Percentiles rank a stretch among this genome's conserved stretches.
Evolutionary conservation across 495 filamentous ascomycete genomes (phyloP).

Genomic region (Talaromyces borbonicus): DNA sequence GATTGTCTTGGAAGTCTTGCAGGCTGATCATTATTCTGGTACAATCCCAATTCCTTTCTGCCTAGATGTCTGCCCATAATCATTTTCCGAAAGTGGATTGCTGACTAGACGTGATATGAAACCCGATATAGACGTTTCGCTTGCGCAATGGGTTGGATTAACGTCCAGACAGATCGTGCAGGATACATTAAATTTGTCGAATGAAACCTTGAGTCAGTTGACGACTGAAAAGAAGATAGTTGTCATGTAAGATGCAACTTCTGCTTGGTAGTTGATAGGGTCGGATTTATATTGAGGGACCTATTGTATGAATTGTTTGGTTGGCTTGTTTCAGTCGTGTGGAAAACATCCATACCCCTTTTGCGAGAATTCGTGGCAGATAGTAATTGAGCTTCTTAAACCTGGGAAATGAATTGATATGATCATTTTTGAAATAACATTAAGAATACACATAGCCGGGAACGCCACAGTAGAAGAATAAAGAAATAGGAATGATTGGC

Average conservation of each 20-base stretch:
- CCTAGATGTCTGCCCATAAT: neutral
- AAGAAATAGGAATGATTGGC: too few species aligned
- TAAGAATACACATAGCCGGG: conserved; percentile 2
- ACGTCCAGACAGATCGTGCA: conserved; percentile 54
- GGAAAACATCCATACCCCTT: too few species aligned
- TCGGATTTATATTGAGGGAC: too few species aligned
- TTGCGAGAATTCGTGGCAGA: too few species aligned
- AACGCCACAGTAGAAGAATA: too few species aligned
- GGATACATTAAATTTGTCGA: conserved; percentile 50
- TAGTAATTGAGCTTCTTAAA: neutral
- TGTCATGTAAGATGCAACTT: conserved; percentile 14
- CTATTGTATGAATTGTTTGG: too few species aligned
- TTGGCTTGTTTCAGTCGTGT: too few species aligned
- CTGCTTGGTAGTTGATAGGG: neutral
- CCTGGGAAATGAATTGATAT: neutral
- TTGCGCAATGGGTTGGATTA: conserved; percentile 55
- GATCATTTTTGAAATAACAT: too few species aligned
- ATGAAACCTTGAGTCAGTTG: conserved; percentile 40
- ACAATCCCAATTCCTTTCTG: neutral
- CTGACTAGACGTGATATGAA: conserved; percentile 5
- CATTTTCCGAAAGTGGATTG: neutral
- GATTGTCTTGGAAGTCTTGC: conserved; percentile 60
- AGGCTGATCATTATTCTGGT: conserved; percentile 53
- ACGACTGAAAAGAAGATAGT: conserved; percentile 56
- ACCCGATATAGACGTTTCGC: conserved; percentile 40